phyloP scores from a whole-genome alignment of 1,284 basidiomycete genomes.

The Rugosomyces carneus region DNA sequence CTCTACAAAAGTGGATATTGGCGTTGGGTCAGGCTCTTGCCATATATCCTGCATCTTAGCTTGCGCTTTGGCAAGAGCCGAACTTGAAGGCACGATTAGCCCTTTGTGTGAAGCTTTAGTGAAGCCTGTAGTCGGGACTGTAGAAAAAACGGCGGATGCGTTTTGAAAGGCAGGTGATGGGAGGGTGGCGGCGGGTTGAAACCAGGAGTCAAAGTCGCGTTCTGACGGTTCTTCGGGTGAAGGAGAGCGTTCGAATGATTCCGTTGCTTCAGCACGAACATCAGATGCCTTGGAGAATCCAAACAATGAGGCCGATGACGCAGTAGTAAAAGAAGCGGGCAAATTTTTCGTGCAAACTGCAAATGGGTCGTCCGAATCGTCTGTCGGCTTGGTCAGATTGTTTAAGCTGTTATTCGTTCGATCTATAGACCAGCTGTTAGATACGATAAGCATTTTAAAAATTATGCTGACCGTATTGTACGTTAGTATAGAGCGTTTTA shows the following conservation, averaged over 20 bases:
- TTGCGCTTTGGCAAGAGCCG: conserved; percentile 51
- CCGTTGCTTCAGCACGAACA: conserved; percentile 13
- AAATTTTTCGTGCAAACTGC: conserved; percentile 14
- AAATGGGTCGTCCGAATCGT: conserved; percentile 45
- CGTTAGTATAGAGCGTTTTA: background rate
- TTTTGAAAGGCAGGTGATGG: conserved; percentile 34
- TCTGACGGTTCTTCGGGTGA: conserved; percentile 40
- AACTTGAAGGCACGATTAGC: conserved; percentile 46
- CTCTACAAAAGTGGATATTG: conserved; percentile 7
- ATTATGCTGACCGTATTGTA: background rate
- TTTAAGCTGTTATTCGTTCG: background rate
- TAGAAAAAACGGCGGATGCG: conserved; percentile 14
- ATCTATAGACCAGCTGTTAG: background rate
- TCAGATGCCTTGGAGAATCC: conserved; percentile 20
- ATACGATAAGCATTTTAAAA: background rate
- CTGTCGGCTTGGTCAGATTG: conserved; percentile 13
- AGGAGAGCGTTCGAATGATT: conserved; percentile 26
- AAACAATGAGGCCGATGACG: conserved; percentile 12
- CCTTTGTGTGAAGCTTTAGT: conserved; percentile 30
- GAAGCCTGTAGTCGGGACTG: conserved; percentile 22
- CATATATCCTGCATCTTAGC: conserved; percentile 48
- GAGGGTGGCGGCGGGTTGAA: conserved; percentile 31
- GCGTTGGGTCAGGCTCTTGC: conserved; percentile 36
- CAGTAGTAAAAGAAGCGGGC: conserved; percentile 18
- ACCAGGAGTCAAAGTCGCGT: conserved; percentile 52